These are phyloP conservation scores for Pseudoneurospora amorphoporcata DNA, from an alignment of 495 filamentous ascomycete genomes.

Conservation along the genomic window DNA sequence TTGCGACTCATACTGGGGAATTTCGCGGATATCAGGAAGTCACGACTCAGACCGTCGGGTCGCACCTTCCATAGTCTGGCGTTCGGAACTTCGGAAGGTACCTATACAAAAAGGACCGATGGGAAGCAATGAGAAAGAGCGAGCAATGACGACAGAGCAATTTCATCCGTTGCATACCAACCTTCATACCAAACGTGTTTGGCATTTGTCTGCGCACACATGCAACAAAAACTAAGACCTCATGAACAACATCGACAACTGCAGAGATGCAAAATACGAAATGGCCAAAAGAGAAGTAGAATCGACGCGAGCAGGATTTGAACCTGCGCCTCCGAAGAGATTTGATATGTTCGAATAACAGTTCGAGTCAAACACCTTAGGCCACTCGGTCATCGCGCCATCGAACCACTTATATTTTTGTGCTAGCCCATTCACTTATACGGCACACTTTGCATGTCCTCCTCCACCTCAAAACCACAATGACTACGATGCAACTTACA, in stretches of 20 bases:
- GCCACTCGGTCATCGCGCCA: not conserved
- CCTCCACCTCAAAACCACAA: too few relatives aligned
- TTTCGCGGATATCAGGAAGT: too few relatives aligned
- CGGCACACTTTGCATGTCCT: too few relatives aligned
- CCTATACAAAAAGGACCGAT: too few relatives aligned
- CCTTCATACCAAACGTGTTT: not conserved
- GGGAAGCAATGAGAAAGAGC: too few relatives aligned
- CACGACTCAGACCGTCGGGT: too few relatives aligned
- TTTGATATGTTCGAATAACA: not conserved
- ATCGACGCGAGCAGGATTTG: not conserved
- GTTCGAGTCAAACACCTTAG: not conserved
- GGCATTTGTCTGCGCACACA: too few relatives aligned
- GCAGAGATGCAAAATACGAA: not conserved
- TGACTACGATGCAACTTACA: too few relatives aligned
- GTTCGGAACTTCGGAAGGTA: too few relatives aligned
- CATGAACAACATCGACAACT: not conserved
- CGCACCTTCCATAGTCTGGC: too few relatives aligned
- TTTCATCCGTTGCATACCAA: not conserved
- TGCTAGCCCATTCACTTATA: not conserved
- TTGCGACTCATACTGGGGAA: too few relatives aligned
- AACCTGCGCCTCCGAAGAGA: not conserved
- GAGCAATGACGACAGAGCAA: too few relatives aligned
- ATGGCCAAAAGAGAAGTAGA: not conserved
- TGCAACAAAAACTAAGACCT: not conserved
- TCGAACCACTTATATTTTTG: not conserved